Evolutionary conservation across 257 asterid genomes (phyloP), one percentile per base, ranked within the genome.

Genomic region (Solanum lycopersicoides): DNA sequence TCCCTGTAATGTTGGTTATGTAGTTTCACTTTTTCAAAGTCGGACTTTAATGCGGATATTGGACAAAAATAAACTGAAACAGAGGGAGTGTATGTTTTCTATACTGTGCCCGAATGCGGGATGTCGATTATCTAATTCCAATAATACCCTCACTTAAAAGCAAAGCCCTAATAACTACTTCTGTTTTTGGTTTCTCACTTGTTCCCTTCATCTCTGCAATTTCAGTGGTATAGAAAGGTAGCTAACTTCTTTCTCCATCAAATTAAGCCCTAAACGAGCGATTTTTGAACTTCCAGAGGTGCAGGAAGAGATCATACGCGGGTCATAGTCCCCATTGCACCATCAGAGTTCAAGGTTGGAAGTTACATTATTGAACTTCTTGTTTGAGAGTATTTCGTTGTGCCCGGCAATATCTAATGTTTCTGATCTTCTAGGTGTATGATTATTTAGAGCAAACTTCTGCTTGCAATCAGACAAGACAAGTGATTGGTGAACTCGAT

Each of bases 221-320:
- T 37, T 73, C 50, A 73, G 82, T 73, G 30, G 12, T 71, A 15
- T 15, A 50, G 60, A 50, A 50, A 50, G 60, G 60, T 50, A 50
- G 15, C 60, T 50, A 50, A 50, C 60, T 50, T 50, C 60, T 50
- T 50, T 50, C 21, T 50, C 60, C 60, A 50, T 50, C 14, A 50
- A 50, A 50, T 50, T 50, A 50, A 50, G 60, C 60, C 15, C 6
- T 50, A 50, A 9, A 50, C 1, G 21, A 1, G 21, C 9, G 10
- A 53, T 53, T 0, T 16, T 53, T 53, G 30, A 28, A 28, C 30
- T 28, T 93, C 97, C 5, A 90, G 97, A 93, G 99, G 97, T 7
- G 98, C 98, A 83, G 97, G 95, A 53, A 94, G 87, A 84, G 98
- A 95, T 89, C 93, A 93, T 75, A 91, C 98, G 4, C 94, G 97